Percentiles rank a stretch among this genome's conserved stretches.
Evolutionary conservation across 495 filamentous ascomycete genomes (phyloP).

Genomic region (Neurospora hispaniola): DNA sequence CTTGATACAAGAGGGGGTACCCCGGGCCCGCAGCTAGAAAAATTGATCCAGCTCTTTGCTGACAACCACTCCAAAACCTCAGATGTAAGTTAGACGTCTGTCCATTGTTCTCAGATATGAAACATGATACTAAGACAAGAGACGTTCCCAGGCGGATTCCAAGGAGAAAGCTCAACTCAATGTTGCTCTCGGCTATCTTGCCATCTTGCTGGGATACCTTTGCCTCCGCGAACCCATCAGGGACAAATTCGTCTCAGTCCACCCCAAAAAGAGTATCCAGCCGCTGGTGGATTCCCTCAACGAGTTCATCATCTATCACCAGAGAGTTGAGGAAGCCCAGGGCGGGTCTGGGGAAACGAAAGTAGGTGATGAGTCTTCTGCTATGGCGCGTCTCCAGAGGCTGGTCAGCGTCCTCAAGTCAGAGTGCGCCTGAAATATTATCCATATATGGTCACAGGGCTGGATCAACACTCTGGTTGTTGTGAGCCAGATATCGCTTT

Average conservation of each 20-base stretch:
- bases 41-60: slow-evolving; percentile 39
- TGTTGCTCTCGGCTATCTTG: slow-evolving; percentile 83
- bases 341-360: slow-evolving; percentile 36
- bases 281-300: slow-evolving; percentile 66
- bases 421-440: slow-evolving; percentile 1
- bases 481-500: background rate
- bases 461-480: background rate
- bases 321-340: slow-evolving; percentile 53
- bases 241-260: slow-evolving; percentile 35
- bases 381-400: slow-evolving; percentile 45
- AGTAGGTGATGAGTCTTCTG: slow-evolving; percentile 35
- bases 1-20: slow-evolving; percentile 22
- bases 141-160: slow-evolving; percentile 56
- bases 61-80: slow-evolving; percentile 39
- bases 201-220: slow-evolving; percentile 72
- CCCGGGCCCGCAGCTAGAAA: slow-evolving; percentile 29
- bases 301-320: slow-evolving; percentile 73
- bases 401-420: slow-evolving; percentile 27
- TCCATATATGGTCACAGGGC: background rate
- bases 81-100: slow-evolving; percentile 35
- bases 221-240: slow-evolving; percentile 49
- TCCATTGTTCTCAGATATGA: slow-evolving; percentile 30
- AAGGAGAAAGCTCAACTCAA: slow-evolving; percentile 75
- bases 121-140: slow-evolving; percentile 16
- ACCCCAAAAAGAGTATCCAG: slow-evolving; percentile 50